Evolutionary conservation across 495 filamentous ascomycete species (phyloP).

Genomic region (Xylaria curta): DNA sequence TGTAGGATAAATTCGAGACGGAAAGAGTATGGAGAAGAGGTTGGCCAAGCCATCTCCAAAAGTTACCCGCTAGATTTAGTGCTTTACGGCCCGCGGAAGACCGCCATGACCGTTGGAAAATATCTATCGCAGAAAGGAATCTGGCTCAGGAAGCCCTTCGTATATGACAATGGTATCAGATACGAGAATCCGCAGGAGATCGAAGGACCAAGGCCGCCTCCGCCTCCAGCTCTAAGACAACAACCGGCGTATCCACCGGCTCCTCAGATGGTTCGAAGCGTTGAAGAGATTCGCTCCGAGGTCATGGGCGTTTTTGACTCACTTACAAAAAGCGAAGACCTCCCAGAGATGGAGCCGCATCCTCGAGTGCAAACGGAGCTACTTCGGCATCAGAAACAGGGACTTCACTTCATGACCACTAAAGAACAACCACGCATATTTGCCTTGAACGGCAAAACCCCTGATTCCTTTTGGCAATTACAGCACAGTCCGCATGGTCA

Average conservation of each 20-base stretch:
- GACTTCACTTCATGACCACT: constrained; percentile 84
- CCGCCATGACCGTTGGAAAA: constrained; percentile 66
- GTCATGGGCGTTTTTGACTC: constrained; percentile 88
- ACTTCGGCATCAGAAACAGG: constrained; percentile 90
- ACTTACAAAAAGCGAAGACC: constrained; percentile 71
- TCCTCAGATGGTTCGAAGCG: constrained; percentile 61
- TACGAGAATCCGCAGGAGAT: constrained; percentile 67
- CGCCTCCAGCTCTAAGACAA: constrained; percentile 33
- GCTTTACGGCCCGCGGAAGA: constrained; percentile 78
- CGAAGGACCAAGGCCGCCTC: constrained; percentile 52
- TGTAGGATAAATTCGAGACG: constrained; percentile 69
- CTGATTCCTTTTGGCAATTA: constrained; percentile 77
- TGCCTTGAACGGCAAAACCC: constrained; percentile 51
- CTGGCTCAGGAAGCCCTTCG: constrained; percentile 66
- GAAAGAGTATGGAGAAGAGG: constrained; percentile 59
- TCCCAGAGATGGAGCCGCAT: constrained; percentile 76
- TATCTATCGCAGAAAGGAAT: constrained; percentile 69
- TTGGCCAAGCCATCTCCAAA: constrained; percentile 55
- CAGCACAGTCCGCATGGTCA: constrained; percentile 58
- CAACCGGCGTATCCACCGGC: constrained; percentile 21
- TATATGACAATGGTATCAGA: constrained; percentile 67
- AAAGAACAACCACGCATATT: constrained; percentile 66
- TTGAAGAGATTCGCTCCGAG: constrained; percentile 83
- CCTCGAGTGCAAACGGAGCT: constrained; percentile 69
- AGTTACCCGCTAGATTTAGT: constrained; percentile 70